Evolutionary conservation across 805 yeast genomes (phyloP).

Genomic region (Yarrowia phangngaensis): DNA sequence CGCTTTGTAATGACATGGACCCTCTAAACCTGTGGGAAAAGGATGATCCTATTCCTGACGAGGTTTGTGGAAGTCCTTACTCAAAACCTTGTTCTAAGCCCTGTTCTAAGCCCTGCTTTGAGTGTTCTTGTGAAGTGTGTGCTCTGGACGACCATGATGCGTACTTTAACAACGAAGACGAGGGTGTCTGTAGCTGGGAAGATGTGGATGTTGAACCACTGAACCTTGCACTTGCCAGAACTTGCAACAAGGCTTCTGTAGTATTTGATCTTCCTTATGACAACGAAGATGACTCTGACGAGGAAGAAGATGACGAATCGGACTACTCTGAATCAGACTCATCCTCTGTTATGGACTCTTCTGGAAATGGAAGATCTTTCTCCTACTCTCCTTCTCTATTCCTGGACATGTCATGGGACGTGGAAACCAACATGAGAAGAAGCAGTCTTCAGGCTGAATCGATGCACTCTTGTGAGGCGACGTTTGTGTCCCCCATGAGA

Average conservation of each 20-base stretch:
- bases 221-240: constrained; percentile 20
- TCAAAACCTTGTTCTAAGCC: no score
- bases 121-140: constrained; percentile 14
- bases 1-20: constrained; percentile 6
- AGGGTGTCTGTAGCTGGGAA: constrained; percentile 1
- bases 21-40: constrained; percentile 20
- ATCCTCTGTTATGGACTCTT: constrained; percentile 21
- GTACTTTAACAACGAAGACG: background rate
- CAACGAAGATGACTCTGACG: constrained; percentile 8
- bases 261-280: constrained; percentile 10
- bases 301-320: no score
- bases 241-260: constrained; percentile 22
- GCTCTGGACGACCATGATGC: background rate
- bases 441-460: constrained; percentile 15
- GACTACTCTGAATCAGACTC: no score
- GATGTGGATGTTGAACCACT: constrained; percentile 25
- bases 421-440: constrained; percentile 6
- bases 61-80: constrained; percentile 12
- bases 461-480: constrained; percentile 17
- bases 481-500: constrained; percentile 10
- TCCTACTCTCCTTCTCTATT: constrained; percentile 24
- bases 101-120: no score
- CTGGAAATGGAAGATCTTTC: constrained; percentile 18
- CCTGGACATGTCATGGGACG: constrained; percentile 23
- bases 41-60: background rate